Conservation (phyloP, 1,284 basidiomycete genomes). For the Ganoderma multipileum region DNA sequence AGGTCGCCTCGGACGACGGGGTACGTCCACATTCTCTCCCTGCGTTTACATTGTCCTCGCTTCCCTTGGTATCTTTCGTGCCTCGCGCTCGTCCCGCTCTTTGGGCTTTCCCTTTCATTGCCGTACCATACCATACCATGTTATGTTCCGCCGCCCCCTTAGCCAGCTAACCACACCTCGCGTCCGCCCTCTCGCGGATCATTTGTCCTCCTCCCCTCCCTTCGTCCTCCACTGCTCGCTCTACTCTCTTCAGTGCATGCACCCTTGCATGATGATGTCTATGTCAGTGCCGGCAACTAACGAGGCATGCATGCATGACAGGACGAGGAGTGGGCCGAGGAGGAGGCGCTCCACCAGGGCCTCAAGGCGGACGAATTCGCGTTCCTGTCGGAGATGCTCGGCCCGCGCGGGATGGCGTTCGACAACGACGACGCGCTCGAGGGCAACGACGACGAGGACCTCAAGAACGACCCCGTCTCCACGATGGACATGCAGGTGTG, state of each 20-base stretch:
- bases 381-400: conserved; percentile 73
- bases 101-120: neutral
- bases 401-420: conserved; percentile 61
- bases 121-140: neutral
- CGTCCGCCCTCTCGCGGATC: conserved; percentile 3
- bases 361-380: conserved; percentile 68
- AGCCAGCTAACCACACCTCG: neutral
- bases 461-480: conserved; percentile 86
- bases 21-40: conserved; percentile 49
- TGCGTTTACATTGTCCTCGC: neutral
- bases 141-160: neutral
- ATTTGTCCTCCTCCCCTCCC: neutral
- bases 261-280: neutral
- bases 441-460: conserved; percentile 83
- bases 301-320: conserved; percentile 38
- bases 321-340: conserved; percentile 91
- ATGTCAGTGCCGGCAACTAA: neutral
- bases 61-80: neutral
- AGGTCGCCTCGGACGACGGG: conserved; percentile 79
- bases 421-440: conserved; percentile 77
- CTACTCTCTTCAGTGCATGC: neutral
- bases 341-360: conserved; percentile 63
- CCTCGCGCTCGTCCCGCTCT: neutral
- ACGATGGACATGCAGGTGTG: conserved; percentile 88
- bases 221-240: neutral